phyloP scores from a whole-genome alignment of 1,284 basidiomycete species.

The Apiotrichum gracile region DNA sequence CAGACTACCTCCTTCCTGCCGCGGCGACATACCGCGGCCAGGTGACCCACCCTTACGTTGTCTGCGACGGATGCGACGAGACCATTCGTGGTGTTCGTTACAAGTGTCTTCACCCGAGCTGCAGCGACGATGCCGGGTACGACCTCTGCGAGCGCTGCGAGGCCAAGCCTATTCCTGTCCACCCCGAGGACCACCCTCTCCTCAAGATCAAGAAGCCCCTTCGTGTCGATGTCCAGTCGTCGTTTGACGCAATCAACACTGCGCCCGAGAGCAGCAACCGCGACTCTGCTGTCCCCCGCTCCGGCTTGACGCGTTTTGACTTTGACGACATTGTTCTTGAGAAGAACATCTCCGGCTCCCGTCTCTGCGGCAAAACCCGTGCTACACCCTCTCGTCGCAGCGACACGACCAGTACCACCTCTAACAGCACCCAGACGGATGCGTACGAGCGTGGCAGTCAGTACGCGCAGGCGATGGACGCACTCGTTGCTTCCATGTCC shows the following conservation, averaged over 20 bases:
- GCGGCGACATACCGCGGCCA: slow-evolving; percentile 33
- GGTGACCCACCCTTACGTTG: slow-evolving; percentile 35
- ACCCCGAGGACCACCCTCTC: slow-evolving; percentile 68
- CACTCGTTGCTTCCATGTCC: slow-evolving; percentile 7
- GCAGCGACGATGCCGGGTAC: slow-evolving; percentile 75
- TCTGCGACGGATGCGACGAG: slow-evolving; percentile 43
- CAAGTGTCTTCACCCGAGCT: slow-evolving; percentile 70
- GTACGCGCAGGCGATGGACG: slow-evolving; percentile 14
- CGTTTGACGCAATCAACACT: slow-evolving; percentile 19
- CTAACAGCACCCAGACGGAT: background rate
- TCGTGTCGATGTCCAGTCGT: slow-evolving; percentile 29
- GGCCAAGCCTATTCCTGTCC: slow-evolving; percentile 67
- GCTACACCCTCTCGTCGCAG: background rate
- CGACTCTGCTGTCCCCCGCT: background rate
- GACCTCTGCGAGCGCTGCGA: slow-evolving; percentile 79
- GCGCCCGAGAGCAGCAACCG: slow-evolving; percentile 17
- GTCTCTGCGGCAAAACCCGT: background rate
- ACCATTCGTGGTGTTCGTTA: slow-evolving; percentile 37
- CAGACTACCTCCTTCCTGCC: slow-evolving; percentile 47
- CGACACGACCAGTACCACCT: background rate
- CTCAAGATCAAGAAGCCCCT: slow-evolving; percentile 62
- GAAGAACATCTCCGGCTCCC: too few species aligned
- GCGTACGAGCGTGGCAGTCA: slow-evolving; percentile 8
- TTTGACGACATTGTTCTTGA: too few species aligned
- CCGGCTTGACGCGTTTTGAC: too few species aligned